Evolutionary conservation across 768 basidiomycete genomes (phyloP), one percentile per base, ranked within the genome.

Genomic region (Tricholoma saponaceum): DNA sequence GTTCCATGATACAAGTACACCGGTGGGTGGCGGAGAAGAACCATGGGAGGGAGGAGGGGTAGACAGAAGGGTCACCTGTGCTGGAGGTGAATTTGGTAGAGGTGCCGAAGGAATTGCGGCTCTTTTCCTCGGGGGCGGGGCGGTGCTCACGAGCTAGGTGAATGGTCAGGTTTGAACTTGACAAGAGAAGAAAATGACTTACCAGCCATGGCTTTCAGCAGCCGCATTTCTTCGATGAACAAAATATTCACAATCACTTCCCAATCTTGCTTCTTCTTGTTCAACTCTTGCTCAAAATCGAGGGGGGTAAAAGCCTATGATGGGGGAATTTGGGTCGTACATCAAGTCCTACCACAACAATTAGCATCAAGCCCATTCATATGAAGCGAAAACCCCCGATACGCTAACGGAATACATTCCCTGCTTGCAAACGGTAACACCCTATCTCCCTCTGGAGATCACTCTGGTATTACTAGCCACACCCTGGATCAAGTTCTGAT

Each of bases 191-290:
- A 32, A 51, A 49, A 9, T 63, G n/a, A n/a, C n/a, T n/a, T n/a
- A n/a, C n/a, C n/a, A n/a, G n/a, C n/a, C n/a, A n/a, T n/a, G n/a
- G n/a, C n/a, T n/a, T n/a, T n/a, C n/a, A n/a, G n/a, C n/a, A n/a
- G n/a, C n/a, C n/a, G n/a, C n/a, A n/a, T n/a, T 69, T 95, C 85
- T 47, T 97, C 87, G 59, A 99, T 98, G 72, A 99, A 99, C 0
- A 96, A 96, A 62, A 99, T 98, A 75, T 98, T 98, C 54, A 99
- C 94, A 52, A 98, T 84, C 0, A 96, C 96, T 70, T 99, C 97
- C 97, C 97, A 99, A 23, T 98, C 96, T 63, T 90, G 87, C 70
- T 95, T 98, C 82, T 99, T 99, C n/a, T n/a, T n/a, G n/a, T n/a
- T n/a, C n/a, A n/a, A n/a, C n/a, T n/a, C n/a, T n/a, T n/a, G n/a